phyloP scores from a whole-genome alignment of 805 yeast species.

The Starmerella vaccinii region DNA sequence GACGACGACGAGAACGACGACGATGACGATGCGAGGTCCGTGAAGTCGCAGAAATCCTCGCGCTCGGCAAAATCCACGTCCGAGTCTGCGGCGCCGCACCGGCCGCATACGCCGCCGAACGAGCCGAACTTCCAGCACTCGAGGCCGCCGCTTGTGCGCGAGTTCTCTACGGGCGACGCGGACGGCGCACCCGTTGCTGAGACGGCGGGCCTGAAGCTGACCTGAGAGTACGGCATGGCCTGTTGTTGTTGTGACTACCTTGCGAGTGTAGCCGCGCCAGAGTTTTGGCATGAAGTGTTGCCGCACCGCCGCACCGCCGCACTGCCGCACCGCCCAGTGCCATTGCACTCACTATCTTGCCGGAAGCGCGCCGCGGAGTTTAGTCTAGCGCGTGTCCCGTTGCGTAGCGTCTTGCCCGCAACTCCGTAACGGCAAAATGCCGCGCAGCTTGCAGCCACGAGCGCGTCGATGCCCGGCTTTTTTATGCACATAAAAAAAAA shows the following conservation, averaged over 20 bases:
- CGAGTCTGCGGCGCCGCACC: constrained; percentile 4
- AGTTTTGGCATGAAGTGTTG: no score
- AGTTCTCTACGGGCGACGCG: constrained; percentile 19
- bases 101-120: constrained; percentile 20
- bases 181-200: neutral
- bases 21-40: neutral
- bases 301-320: no score
- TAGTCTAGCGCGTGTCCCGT: no score
- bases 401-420: no score
- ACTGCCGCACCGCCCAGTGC: no score
- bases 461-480: neutral
- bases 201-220: neutral
- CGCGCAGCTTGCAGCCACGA: no score
- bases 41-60: neutral
- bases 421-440: no score
- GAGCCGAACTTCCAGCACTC: constrained; percentile 13
- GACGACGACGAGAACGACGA: constrained; percentile 15
- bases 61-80: neutral
- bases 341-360: no score
- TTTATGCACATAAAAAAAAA: neutral
- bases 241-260: neutral
- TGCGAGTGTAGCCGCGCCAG: no score
- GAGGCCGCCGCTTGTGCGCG: constrained; percentile 20
- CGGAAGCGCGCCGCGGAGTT: no score
- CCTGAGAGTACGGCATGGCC: neutral